These are phyloP conservation scores for Erigeron canadensis DNA, from an alignment of 129 eudicot species.

Conservation along the genomic window DNA sequence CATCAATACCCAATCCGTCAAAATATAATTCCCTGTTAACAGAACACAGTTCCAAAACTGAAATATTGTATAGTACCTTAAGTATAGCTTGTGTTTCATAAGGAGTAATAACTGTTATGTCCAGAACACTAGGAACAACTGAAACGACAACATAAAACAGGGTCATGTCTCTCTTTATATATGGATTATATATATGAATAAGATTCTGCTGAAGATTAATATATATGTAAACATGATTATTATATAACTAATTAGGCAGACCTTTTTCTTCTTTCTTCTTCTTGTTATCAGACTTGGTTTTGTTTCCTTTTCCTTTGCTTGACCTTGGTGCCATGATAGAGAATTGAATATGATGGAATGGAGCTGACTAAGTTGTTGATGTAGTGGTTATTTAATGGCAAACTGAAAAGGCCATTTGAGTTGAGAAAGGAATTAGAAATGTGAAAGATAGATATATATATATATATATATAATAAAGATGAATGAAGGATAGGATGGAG, in stretches of 20 bases:
- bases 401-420: conserved; percentile 27
- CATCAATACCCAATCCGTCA: too few relatives aligned
- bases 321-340: conserved; percentile 86
- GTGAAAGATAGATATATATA: conserved; percentile 11
- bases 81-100: conserved; percentile 82
- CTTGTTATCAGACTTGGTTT: conserved; percentile 67
- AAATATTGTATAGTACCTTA: conserved; percentile 48
- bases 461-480: background rate
- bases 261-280: conserved; percentile 97
- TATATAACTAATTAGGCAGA: too few relatives aligned
- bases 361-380: background rate
- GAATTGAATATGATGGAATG: background rate
- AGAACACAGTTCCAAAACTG: too few relatives aligned
- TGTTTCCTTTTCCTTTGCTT: conserved; percentile 80
- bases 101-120: conserved; percentile 77
- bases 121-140: conserved; percentile 90
- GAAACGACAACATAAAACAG: conserved; percentile 17
- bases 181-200: background rate
- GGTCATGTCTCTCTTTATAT: background rate
- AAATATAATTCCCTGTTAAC: too few relatives aligned
- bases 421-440: conserved; percentile 20
- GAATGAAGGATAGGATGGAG: conserved; percentile 35
- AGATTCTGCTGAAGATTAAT: too few relatives aligned
- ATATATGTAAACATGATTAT: too few relatives aligned
- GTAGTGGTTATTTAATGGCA: conserved; percentile 2